A percentile compares a stretch with the other conserved stretches of the same genome.
phyloP scores from a whole-genome alignment of 2,329 filamentous ascomycete genomes.

The Didymella sp. region DNA sequence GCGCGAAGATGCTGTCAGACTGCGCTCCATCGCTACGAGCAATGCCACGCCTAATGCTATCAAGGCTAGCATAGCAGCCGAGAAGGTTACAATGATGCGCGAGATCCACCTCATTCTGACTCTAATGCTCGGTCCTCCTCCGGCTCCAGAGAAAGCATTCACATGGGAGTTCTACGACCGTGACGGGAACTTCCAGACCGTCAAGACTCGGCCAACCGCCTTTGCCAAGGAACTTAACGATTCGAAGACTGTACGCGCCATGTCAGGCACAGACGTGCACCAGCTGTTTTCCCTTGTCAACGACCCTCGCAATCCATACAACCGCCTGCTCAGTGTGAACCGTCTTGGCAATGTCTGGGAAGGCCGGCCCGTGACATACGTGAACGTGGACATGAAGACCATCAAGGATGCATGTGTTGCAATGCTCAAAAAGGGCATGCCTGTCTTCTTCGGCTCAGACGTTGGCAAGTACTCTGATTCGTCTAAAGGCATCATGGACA shows the following conservation, averaged over 20 bases:
- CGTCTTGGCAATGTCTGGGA: constrained; percentile 83
- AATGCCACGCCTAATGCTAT: constrained; percentile 47
- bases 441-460: constrained; percentile 88
- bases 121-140: constrained; percentile 80
- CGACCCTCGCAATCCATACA: constrained; percentile 79
- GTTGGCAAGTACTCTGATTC: constrained; percentile 82
- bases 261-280: constrained; percentile 66
- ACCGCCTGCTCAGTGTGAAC: constrained; percentile 75
- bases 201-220: constrained; percentile 70
- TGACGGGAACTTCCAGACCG: constrained; percentile 66
- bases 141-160: constrained; percentile 71
- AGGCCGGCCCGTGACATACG: constrained; percentile 76
- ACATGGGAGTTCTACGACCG: constrained; percentile 81
- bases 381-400: constrained; percentile 77
- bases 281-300: constrained; percentile 82
- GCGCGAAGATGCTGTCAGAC: constrained; percentile 78
- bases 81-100: constrained; percentile 77
- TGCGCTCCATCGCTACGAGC: constrained; percentile 64
- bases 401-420: constrained; percentile 77
- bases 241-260: constrained; percentile 63
- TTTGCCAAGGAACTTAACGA: constrained; percentile 75
- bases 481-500: constrained; percentile 78
- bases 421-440: constrained; percentile 79
- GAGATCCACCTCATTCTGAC: constrained; percentile 85
- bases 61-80: constrained; percentile 53